Conservation (phyloP, 139 green algal genomes). For the Zygnema cylindricum region DNA sequence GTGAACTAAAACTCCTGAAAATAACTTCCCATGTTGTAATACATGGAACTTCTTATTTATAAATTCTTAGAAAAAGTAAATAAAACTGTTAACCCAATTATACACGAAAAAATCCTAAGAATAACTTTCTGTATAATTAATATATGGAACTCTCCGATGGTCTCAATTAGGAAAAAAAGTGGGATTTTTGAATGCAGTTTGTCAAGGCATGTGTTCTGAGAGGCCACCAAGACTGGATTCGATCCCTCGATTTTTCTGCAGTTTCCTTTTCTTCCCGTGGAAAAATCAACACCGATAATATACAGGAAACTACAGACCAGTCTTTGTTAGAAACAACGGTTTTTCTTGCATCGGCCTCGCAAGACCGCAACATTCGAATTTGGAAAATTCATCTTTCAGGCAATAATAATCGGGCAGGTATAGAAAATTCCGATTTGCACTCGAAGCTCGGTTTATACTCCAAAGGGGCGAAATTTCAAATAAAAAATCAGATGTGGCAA, state of each 20-base stretch:
- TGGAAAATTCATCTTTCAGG: slow-evolving; percentile 66
- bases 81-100: too few species aligned
- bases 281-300: not conserved
- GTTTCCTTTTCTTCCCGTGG: not conserved
- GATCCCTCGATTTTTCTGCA: slow-evolving; percentile 58
- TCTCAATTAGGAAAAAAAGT: too few species aligned
- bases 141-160: too few species aligned
- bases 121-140: too few species aligned
- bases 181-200: too few species aligned
- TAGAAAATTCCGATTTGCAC: not conserved
- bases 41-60: too few species aligned
- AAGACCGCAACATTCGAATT: slow-evolving; percentile 82
- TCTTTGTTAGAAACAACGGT: slow-evolving; percentile 51
- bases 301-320: not conserved
- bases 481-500: slow-evolving; percentile 47
- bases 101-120: too few species aligned
- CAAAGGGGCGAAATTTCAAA: slow-evolving; percentile 62
- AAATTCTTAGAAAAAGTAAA: too few species aligned
- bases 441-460: slow-evolving; percentile 63
- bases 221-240: slow-evolving; percentile 69
- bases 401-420: not conserved
- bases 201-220: slow-evolving; percentile 51
- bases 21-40: too few species aligned
- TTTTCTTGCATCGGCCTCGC: slow-evolving; percentile 86
- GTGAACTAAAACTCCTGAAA: too few species aligned